Evolutionary conservation across 2,329 filamentous ascomycete species (phyloP).

Genomic region (Lithohypha guttulata): DNA sequence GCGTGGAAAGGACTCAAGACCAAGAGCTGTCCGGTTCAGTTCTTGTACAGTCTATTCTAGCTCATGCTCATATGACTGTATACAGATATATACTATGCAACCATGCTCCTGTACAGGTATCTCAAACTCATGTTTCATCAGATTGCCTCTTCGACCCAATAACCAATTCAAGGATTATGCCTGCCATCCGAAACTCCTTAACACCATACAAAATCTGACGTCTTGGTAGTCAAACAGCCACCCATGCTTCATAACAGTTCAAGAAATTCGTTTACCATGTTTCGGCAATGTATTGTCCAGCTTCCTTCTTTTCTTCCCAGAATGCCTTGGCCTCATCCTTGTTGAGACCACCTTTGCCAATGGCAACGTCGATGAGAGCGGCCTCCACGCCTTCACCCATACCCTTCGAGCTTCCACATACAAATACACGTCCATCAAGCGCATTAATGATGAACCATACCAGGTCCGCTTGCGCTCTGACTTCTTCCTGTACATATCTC

Average conservation of each 20-base stretch:
- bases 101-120: too few relatives aligned
- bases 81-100: too few relatives aligned
- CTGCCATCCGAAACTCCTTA: too few relatives aligned
- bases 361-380: slow-evolving; percentile 78
- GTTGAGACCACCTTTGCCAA: slow-evolving; percentile 81
- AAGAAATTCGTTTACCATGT: slow-evolving; percentile 21
- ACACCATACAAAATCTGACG: neutral
- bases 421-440: slow-evolving; percentile 90
- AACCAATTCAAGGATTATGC: too few relatives aligned
- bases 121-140: too few relatives aligned
- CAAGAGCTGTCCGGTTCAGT: too few relatives aligned
- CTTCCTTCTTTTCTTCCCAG: slow-evolving; percentile 84
- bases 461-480: slow-evolving; percentile 80
- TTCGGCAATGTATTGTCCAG: slow-evolving; percentile 85
- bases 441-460: slow-evolving; percentile 97
- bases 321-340: slow-evolving; percentile 73
- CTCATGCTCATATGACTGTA: too few relatives aligned
- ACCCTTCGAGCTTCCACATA: slow-evolving; percentile 87
- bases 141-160: too few relatives aligned
- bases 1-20: too few relatives aligned
- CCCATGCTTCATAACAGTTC: neutral
- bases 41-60: too few relatives aligned
- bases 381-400: slow-evolving; percentile 96
- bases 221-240: neutral
- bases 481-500: slow-evolving; percentile 93